Percentiles rank a stretch among this genome's conserved stretches.
Conservation (phyloP, 345 rosid species). For the Crucihimalaya himalaica region DNA sequence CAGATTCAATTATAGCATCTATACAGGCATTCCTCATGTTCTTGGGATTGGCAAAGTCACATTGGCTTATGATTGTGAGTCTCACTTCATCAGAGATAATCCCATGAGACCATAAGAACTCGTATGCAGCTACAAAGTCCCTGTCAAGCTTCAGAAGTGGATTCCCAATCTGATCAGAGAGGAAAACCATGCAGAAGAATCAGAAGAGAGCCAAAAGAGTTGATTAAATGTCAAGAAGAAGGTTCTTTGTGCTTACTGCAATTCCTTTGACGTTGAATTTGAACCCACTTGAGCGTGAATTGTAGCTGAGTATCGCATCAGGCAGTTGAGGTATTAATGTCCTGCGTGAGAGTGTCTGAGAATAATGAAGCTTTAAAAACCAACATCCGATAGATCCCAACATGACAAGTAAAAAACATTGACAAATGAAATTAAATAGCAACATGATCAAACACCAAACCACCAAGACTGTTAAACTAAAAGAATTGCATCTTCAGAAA, state of each 20-base stretch:
- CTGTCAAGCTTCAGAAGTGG: slow-evolving; percentile 76
- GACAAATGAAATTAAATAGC: too few species aligned
- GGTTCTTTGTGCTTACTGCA: slow-evolving; percentile 68
- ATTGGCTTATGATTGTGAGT: slow-evolving; percentile 55
- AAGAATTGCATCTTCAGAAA: neutral
- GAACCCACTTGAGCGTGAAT: slow-evolving; percentile 56
- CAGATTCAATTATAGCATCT: slow-evolving; percentile 43
- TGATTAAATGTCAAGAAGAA: neutral
- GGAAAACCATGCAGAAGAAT: neutral
- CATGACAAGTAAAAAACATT: too few species aligned
- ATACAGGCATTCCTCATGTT: slow-evolving; percentile 50
- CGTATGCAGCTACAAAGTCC: slow-evolving; percentile 60
- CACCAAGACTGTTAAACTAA: neutral
- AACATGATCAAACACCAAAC: neutral
- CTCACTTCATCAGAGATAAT: slow-evolving; percentile 86
- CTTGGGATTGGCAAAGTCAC: slow-evolving; percentile 63
- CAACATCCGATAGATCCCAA: too few species aligned
- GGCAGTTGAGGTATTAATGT: slow-evolving; percentile 90
- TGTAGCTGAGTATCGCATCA: slow-evolving; percentile 61
- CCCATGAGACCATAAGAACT: slow-evolving; percentile 89
- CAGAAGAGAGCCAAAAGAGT: neutral
- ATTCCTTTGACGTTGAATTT: slow-evolving; percentile 87
- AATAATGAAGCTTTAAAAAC: too few species aligned
- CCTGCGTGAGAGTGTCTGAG: too few species aligned
- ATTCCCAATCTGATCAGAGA: slow-evolving; percentile 69